A percentile compares a stretch with the other conserved stretches of the same genome.
phyloP scores from a whole-genome alignment of 2,329 filamentous ascomycete species.

The Talaromyces islandicus region DNA sequence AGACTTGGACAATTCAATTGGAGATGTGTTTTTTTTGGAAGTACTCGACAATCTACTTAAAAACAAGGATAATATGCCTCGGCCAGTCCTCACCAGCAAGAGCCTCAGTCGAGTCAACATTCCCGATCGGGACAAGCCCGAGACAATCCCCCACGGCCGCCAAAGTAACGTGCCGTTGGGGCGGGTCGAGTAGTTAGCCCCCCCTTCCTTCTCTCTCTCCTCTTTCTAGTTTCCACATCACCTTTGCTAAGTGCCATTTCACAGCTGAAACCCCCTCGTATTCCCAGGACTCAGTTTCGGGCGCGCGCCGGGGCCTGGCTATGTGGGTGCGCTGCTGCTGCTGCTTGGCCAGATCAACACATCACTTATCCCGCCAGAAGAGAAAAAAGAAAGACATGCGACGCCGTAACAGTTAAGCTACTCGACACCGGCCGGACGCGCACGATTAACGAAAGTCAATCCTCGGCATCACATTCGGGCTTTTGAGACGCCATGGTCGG shows the following conservation, averaged over 20 bases:
- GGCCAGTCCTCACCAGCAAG: background rate
- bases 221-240: background rate
- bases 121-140: background rate
- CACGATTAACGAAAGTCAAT: background rate
- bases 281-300: background rate
- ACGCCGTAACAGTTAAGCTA: background rate
- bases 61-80: background rate
- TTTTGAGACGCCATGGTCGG: conserved; percentile 23
- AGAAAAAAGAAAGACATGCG: background rate
- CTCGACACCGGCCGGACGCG: background rate
- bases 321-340: background rate
- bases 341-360: background rate
- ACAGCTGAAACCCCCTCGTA: background rate
- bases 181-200: background rate
- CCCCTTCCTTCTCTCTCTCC: too few relatives aligned
- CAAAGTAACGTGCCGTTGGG: background rate
- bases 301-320: background rate
- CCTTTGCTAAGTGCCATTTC: background rate
- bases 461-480: background rate
- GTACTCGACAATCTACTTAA: too few relatives aligned
- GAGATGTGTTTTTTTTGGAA: background rate
- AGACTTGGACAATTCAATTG: background rate
- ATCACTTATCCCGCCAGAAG: background rate
- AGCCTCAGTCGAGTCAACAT: background rate
- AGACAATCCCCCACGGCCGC: background rate